Base-by-base conservation (phyloP, 106 monocot genomes). In the Allium cepa region DNA sequence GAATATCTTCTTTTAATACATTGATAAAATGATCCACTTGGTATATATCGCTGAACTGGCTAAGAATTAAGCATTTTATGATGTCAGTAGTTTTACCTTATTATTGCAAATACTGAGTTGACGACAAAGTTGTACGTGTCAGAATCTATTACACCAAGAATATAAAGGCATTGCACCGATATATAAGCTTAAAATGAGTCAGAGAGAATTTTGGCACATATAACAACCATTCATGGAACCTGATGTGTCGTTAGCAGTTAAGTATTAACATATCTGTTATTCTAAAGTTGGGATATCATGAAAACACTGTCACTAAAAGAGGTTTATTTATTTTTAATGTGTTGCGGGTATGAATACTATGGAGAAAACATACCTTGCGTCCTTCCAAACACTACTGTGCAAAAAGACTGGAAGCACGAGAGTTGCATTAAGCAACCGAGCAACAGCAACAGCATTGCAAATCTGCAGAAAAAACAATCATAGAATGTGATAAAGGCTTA, bases 1-100 rank as follows among this genome's bases (percentile, higher is more conserved):
- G 82, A 61, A 93, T 76, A 78, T 99, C 99, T 83, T 9, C 70
- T 74, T 78, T 83, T 69, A 99, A 63, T 50, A 85, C 85, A 75
- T 77, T 79, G 64, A 93, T 83, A 75, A 99, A 99, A 71, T 90
- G 71, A 16, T 99, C 99, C 73, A 87, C 99, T 77, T 99, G 84
- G 71, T 99, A 99, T 90, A 99, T 99, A 81, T 93, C 84, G 72
- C 90, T 77, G 72, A 99, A 99, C 79, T 90, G 92, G 80, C 93
- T 99, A 84, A 82, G 68, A 87, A 63, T 81, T 57, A 36, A 79
- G 62, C 81, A 83, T 67, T 76, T 49, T 36, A 76, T 67, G 49
- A 62, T 22, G 75, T 88, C 78, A 87, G 26, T 69, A 57, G 59
- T 18, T 67, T 67, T 52, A 50, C 14, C 48, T 11, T 17, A 49